Conservation (phyloP, 306 rosid genomes). For the Geum urbanum region DNA sequence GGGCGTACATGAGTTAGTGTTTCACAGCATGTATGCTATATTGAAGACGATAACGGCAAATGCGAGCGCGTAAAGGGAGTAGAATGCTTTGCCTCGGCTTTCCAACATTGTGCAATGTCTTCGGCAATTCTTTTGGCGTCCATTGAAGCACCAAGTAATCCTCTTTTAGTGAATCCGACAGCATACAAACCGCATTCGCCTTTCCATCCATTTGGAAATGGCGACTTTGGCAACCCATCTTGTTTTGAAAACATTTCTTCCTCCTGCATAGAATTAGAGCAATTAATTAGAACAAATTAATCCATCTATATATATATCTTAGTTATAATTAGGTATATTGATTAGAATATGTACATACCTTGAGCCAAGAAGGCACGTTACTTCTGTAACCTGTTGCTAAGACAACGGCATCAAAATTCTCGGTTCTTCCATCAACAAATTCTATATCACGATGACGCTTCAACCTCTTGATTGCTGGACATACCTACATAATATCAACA, state of each 20-base stretch:
- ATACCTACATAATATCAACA: constrained; percentile 42
- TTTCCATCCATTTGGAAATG: constrained; percentile 95
- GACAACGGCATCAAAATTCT: constrained; percentile 76
- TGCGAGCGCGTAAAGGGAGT: constrained; percentile 31
- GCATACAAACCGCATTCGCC: constrained; percentile 83
- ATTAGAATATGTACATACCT: constrained; percentile 38
- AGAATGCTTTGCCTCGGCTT: constrained; percentile 47
- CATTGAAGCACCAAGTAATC: constrained; percentile 76
- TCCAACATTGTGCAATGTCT: constrained; percentile 65
- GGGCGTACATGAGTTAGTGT: not conserved
- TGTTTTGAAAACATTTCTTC: constrained; percentile 67
- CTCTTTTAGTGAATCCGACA: constrained; percentile 89
- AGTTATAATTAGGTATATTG: not conserved
- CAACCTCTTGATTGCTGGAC: constrained; percentile 70
- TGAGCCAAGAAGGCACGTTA: constrained; percentile 95
- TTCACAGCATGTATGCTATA: not conserved
- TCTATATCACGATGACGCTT: constrained; percentile 57
- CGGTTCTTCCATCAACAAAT: constrained; percentile 59
- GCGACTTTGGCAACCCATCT: constrained; percentile 73
- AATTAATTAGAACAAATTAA: not conserved
- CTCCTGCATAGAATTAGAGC: constrained; percentile 41
- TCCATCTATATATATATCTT: not conserved
- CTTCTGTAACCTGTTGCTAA: constrained; percentile 98
- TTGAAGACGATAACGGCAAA: not conserved
- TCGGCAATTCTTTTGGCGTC: constrained; percentile 80